Evolutionary conservation across 768 basidiomycete genomes (phyloP), one percentile per base, ranked within the genome.

Genomic region (Auricularia cornea): DNA sequence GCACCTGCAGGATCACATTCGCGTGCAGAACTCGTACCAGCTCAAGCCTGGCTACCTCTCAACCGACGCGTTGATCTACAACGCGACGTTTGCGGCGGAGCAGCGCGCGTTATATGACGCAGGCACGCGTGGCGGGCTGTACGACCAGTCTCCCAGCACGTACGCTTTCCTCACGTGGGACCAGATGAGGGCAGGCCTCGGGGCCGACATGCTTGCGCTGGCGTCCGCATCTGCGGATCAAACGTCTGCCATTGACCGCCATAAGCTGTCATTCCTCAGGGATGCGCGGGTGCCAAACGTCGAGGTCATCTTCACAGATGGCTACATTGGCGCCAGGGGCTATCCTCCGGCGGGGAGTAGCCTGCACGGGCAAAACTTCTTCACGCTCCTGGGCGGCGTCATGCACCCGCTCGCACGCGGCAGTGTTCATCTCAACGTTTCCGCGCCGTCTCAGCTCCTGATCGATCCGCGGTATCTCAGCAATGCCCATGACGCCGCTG

Each of bases 391-490:
- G 12, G 51, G n/a, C 51, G 51, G 51, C 8, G 28, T 52, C 12
- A n/a, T n/a, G 51, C 51, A 52, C 28, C 51, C 51, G 10, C 28
- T 52, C 8, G 28, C n/a, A 10, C 28, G 28, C 8, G 51, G 51
- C n/a, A n/a, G 54, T 29, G 28, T 57, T 68, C 68, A 71, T 56
- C 72, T 78, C 66, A 74, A 69, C 56, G 71, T 75, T 6, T 70
- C 72, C 3, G 69, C 70, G 64, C 68, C 76, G 10, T 74, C 68
- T 2, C 60, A 70, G 59, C 80, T 80, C 2, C 59, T 68, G 6
- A 79, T 82, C 66, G 76, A 82, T 66, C 78, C 80, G 5, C 75
- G 76, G 59, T 81, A 80, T 73, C 74, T 74, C 28, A 64, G 63
- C 16, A 16, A 60, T 32, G 32, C 30, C 8, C 30, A 62, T 76